Evolutionary conservation across 1,139 yeast species (phyloP).

Genomic region (Sugiyamaella xylanicola): DNA sequence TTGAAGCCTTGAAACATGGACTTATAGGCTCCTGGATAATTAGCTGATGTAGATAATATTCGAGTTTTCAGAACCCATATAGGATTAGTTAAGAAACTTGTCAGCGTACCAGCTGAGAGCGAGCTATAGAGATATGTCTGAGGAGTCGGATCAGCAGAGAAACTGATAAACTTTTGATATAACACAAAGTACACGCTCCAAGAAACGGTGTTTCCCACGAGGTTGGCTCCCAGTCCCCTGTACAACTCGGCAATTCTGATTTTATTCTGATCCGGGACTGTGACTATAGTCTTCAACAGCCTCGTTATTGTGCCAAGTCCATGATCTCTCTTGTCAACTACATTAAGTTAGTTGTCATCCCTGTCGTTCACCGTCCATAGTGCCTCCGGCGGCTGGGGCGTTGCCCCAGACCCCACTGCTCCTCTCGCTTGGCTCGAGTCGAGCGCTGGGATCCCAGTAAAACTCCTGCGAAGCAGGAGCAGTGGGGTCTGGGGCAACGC

Average conservation of each 20-base stretch:
- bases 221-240: conserved; percentile 79
- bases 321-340: conserved; percentile 12
- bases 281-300: conserved; percentile 21
- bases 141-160: conserved; percentile 14
- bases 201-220: conserved; percentile 79
- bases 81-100: conserved; percentile 83
- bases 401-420: no score
- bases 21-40: conserved; percentile 54
- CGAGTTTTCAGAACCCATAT: conserved; percentile 92
- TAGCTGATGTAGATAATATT: conserved; percentile 62
- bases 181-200: conserved; percentile 87
- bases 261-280: conserved; percentile 10
- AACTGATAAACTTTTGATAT: conserved; percentile 50
- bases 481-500: no score
- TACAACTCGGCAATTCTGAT: conserved; percentile 45
- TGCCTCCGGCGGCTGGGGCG: background rate
- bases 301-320: conserved; percentile 18
- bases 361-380: no score
- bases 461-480: no score
- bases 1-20: conserved; percentile 59
- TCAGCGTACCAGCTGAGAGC: conserved; percentile 68
- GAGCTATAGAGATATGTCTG: conserved; percentile 53
- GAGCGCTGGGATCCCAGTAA: no score
- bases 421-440: no score
- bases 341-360: background rate